Evolutionary conservation across 2,329 filamentous ascomycete genomes (phyloP).

Genomic region (Phialophora macrospora): DNA sequence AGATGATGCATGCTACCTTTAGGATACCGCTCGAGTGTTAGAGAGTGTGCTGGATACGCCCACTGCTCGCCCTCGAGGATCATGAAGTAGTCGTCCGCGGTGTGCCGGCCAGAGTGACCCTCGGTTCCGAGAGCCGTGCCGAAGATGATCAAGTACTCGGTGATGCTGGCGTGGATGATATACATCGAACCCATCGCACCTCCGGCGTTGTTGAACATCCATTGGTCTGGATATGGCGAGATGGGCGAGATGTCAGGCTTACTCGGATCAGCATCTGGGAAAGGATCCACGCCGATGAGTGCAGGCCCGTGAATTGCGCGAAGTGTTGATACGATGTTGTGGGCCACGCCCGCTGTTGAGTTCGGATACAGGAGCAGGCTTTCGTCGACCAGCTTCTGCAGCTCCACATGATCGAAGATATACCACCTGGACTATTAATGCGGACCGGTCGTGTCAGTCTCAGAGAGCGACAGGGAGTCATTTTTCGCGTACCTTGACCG

Average conservation of each 20-base stretch:
- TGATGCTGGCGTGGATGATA: constrained; percentile 80
- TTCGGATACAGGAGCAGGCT: constrained; percentile 36
- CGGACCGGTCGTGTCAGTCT: neutral
- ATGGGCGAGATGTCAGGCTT: constrained; percentile 21
- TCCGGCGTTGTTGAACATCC: constrained; percentile 86
- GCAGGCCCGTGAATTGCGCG: constrained; percentile 40
- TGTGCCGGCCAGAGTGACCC: constrained; percentile 86
- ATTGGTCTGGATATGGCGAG: constrained; percentile 61
- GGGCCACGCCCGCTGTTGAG: constrained; percentile 63
- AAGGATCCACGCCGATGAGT: constrained; percentile 26
- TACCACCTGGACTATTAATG: constrained; percentile 28
- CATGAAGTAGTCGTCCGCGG: constrained; percentile 92
- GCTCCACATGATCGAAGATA: constrained; percentile 37
- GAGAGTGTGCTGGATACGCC: constrained; percentile 72
- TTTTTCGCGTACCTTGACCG: constrained; percentile 10
- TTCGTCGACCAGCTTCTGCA: constrained; percentile 38
- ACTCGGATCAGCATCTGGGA: constrained; percentile 15
- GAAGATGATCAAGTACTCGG: constrained; percentile 90
- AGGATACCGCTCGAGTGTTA: constrained; percentile 71
- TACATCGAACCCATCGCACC: constrained; percentile 88
- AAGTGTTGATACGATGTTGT: constrained; percentile 69
- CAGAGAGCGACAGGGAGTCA: neutral
- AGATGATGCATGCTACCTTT: constrained; percentile 74
- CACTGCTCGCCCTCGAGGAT: constrained; percentile 79
- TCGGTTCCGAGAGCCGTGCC: constrained; percentile 83